Base-by-base conservation (phyloP, 2,329 filamentous ascomycete species). In the Anthostomella pinea region DNA sequence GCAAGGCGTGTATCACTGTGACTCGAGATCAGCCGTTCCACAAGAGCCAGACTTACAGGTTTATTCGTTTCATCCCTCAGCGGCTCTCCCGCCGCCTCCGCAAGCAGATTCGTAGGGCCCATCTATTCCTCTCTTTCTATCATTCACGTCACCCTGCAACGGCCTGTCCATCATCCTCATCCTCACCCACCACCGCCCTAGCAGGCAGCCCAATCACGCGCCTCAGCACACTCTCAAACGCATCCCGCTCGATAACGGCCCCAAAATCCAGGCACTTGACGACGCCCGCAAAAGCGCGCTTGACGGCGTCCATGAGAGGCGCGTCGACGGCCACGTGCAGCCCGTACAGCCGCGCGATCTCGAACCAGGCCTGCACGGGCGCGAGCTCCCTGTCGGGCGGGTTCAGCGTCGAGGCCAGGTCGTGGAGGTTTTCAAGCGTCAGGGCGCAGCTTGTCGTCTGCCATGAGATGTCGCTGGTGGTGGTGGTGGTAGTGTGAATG, bases 351-450 rank as follows among this genome's bases (percentile, higher is more conserved):
- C 44, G 52, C 16, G 64, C 65, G 17, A 76, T 63, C 60, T 76
- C 72, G 52, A 76, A 77, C 72, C 72, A 76, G 2, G 67, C 71
- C 56, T 76, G 72, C 17, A 76, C 67, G 11, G 73, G 72, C 18
- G 72, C 66, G 24, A 75, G 51, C 51, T 75, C 72, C 13, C 54
- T 36, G 33, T 58, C 58, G 18, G 64, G 59, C 3, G 63, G 59
- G 51, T 67, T 70, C 16, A 75, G 59, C 26, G 65, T 64, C 32
- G 56, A 52, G 2, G 72, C 70, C 3, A 76, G 63, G n/a, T 64
- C 64, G 41, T 65, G 58, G 15, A 76, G 62, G 11, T 58, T 57
- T 19, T 58, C 52, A 17, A 76, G 64, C 2, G 66, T 66, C 19
- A 75, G 59, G n/a, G n/a, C n/a, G n/a, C n/a, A n/a, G 26, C 59